Percentiles rank a stretch among this genome's conserved stretches.
Conservation (phyloP, 1,139 yeast genomes). For the Nakaseomyces glabratus region DNA sequence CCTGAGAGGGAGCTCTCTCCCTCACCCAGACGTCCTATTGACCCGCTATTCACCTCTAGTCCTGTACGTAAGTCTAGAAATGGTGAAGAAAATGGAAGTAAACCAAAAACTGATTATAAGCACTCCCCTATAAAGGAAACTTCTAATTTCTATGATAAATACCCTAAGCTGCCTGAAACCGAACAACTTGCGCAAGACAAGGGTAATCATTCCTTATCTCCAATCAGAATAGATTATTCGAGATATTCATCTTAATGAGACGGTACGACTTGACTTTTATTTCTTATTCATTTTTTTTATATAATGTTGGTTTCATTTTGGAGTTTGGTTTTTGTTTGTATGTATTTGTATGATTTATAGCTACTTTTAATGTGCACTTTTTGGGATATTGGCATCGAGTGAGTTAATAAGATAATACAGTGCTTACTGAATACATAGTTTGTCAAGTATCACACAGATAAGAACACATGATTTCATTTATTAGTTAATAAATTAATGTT, state of each 20-base stretch:
- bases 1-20: conserved; percentile 28
- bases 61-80: conserved; percentile 21
- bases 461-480: no score
- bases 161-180: conserved; percentile 29
- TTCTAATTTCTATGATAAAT: conserved; percentile 23
- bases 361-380: no score
- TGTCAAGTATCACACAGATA: no score
- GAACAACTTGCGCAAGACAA: conserved; percentile 19
- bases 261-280: no score
- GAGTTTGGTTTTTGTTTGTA: no score
- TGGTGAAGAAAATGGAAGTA: conserved; percentile 7
- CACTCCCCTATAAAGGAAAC: conserved; percentile 7
- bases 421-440: no score
- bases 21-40: conserved; percentile 26
- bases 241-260: conserved; percentile 21
- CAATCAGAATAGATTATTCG: conserved; percentile 24
- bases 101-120: conserved; percentile 6
- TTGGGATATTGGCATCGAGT: no score
- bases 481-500: no score
- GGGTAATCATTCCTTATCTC: conserved; percentile 20
- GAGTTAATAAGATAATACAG: no score
- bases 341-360: no score
- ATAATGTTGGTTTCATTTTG: no score
- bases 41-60: conserved; percentile 30
- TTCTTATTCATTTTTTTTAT: no score